Evolutionary conservation across 169 alveolate species (phyloP).

Genomic region (Plasmodium vivax): DNA sequence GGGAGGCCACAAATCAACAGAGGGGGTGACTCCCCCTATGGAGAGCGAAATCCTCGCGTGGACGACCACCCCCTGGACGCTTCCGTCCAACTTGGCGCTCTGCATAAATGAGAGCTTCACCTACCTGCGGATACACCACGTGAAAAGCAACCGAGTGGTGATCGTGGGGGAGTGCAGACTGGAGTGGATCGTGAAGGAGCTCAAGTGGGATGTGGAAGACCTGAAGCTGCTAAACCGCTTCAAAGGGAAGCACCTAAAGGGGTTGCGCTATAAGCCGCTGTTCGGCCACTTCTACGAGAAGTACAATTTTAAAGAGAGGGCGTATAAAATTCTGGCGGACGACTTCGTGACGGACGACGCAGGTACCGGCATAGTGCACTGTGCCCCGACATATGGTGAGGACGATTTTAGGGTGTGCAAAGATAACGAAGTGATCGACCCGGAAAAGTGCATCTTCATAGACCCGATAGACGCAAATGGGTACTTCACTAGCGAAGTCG

Average conservation of each 20-base stretch:
- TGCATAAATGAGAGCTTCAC: slow-evolving; percentile 94
- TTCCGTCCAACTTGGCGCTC: slow-evolving; percentile 97
- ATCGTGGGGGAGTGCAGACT: slow-evolving; percentile 92
- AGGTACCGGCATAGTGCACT: slow-evolving; percentile 98
- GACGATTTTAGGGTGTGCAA: slow-evolving; percentile 93
- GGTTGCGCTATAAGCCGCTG: slow-evolving; percentile 92
- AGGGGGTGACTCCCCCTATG: background rate
- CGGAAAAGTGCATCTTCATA: slow-evolving; percentile 76
- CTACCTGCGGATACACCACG: slow-evolving; percentile 89
- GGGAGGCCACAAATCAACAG: background rate
- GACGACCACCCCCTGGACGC: slow-evolving; percentile 99
- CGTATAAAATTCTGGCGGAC: slow-evolving; percentile 89
- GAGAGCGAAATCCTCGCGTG: slow-evolving; percentile 91
- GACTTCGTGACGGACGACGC: slow-evolving; percentile 94
- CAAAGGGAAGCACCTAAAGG: slow-evolving; percentile 90
- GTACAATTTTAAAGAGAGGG: slow-evolving; percentile 67
- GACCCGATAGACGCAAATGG: slow-evolving; percentile 95
- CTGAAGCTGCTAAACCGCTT: slow-evolving; percentile 83
- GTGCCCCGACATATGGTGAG: slow-evolving; percentile 98
- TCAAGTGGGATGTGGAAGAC: slow-evolving; percentile 75
- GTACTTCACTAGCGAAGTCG: slow-evolving; percentile 86
- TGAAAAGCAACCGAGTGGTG: slow-evolving; percentile 80
- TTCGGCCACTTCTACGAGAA: slow-evolving; percentile 89
- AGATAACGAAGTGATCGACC: slow-evolving; percentile 76
- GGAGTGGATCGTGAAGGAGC: slow-evolving; percentile 84